Conservation (phyloP, 768 basidiomycete species). For the Tulasnella sp. region DNA sequence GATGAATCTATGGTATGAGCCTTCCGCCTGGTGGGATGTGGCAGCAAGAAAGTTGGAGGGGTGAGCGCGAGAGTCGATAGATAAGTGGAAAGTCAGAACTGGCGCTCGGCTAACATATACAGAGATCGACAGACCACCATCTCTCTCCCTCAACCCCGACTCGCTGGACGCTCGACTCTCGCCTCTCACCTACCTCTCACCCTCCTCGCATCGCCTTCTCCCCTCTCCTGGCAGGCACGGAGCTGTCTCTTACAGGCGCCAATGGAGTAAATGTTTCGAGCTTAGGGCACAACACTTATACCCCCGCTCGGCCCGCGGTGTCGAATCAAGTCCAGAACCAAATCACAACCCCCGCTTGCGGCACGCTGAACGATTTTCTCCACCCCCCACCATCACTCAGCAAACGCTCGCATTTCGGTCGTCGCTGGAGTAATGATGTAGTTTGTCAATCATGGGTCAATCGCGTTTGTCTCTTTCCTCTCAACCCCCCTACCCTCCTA, state of each 20-base stretch:
- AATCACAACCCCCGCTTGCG: not conserved
- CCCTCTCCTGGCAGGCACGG: not conserved
- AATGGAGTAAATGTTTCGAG: not conserved
- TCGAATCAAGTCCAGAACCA: not conserved
- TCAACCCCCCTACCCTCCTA: not conserved
- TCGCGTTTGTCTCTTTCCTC: constrained; percentile 54
- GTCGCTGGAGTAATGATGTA: not conserved
- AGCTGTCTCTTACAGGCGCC: not conserved
- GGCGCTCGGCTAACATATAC: not conserved
- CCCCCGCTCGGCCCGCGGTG: not conserved
- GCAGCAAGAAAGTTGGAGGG: not conserved
- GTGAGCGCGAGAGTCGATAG: not conserved
- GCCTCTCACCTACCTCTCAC: not conserved
- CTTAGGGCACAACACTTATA: not conserved
- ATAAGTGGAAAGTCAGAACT: not conserved
- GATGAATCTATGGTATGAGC: not conserved
- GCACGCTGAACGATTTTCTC: not conserved
- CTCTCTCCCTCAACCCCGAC: not conserved
- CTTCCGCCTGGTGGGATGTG: not conserved
- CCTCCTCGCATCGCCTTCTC: constrained; percentile 39
- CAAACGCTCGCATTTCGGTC: not conserved
- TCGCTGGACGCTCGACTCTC: not conserved
- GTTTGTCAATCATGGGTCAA: constrained; percentile 62
- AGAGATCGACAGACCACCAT: not conserved
- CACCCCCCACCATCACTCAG: not conserved